phyloP scores from a whole-genome alignment of 2,329 filamentous ascomycete genomes.

The Periconia sp. region DNA sequence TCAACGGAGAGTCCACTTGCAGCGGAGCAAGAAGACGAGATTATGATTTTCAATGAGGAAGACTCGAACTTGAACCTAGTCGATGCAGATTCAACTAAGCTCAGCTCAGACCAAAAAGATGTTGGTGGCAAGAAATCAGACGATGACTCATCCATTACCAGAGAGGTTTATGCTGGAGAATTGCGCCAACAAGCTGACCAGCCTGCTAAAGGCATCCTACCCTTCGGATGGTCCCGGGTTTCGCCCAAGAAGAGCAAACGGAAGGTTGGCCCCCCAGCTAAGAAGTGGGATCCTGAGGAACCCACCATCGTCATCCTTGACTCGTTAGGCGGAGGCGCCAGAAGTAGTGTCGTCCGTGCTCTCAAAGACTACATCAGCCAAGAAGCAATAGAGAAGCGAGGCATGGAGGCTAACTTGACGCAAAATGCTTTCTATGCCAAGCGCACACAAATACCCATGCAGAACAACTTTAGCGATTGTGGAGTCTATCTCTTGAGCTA shows the following conservation, averaged over 20 bases:
- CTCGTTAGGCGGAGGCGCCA: constrained; percentile 73
- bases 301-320: constrained; percentile 86
- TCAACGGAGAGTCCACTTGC: too few relatives aligned
- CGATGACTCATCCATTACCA: too few relatives aligned
- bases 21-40: constrained; percentile 16
- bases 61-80: constrained; percentile 25
- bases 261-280: constrained; percentile 21
- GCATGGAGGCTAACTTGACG: constrained; percentile 53
- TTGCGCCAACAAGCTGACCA: too few relatives aligned
- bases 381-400: constrained; percentile 72
- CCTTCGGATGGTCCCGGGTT: constrained; percentile 10
- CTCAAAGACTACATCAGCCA: constrained; percentile 78
- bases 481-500: constrained; percentile 88
- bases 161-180: too few relatives aligned
- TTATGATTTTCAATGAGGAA: constrained; percentile 29
- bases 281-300: constrained; percentile 41
- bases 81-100: constrained; percentile 19
- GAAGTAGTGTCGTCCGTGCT: constrained; percentile 64
- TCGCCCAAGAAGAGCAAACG: constrained; percentile 26
- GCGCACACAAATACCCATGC: constrained; percentile 69
- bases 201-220: constrained; percentile 13
- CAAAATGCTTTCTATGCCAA: constrained; percentile 70
- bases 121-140: too few relatives aligned
- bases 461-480: constrained; percentile 87
- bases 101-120: not conserved